Conservation (phyloP, 208 protist genomes). For the Crithidia brevicula region DNA sequence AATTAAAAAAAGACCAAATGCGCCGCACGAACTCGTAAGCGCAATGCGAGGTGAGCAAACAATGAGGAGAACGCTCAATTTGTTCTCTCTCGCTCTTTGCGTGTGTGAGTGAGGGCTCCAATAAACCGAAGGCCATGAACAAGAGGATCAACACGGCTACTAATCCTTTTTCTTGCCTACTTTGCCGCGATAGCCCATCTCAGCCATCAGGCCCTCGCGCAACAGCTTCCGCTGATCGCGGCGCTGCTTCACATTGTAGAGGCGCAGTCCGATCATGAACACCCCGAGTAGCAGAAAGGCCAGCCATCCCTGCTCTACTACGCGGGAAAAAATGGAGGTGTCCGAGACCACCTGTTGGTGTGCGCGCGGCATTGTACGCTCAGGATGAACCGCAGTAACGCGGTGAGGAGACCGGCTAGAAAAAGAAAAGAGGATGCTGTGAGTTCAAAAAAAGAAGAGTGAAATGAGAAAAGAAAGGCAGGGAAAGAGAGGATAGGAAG, state of each 20-base stretch:
- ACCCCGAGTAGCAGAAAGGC: constrained; percentile 73
- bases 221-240: constrained; percentile 56
- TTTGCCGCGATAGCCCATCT: constrained; percentile 52
- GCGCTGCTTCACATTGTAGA: constrained; percentile 84
- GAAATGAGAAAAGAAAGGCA: too few relatives aligned
- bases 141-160: neutral
- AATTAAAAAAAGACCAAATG: too few relatives aligned
- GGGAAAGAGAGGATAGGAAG: too few relatives aligned
- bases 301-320: constrained; percentile 77
- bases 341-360: constrained; percentile 32
- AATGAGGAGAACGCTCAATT: too few relatives aligned
- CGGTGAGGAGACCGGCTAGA: too few relatives aligned
- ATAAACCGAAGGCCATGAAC: neutral
- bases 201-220: constrained; percentile 65
- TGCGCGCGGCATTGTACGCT: constrained; percentile 31
- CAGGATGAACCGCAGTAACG: neutral
- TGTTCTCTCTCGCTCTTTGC: too few relatives aligned
- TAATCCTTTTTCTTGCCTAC: constrained; percentile 28
- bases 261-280: constrained; percentile 73
- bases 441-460: too few relatives aligned
- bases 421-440: too few relatives aligned
- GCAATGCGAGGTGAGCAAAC: too few relatives aligned
- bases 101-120: neutral
- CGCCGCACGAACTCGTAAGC: too few relatives aligned
- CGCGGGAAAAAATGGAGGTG: constrained; percentile 36